Percentiles rank a stretch among this genome's conserved stretches.
Conservation (phyloP, 1,284 basidiomycete species). For the Melampsora occidentalis region DNA sequence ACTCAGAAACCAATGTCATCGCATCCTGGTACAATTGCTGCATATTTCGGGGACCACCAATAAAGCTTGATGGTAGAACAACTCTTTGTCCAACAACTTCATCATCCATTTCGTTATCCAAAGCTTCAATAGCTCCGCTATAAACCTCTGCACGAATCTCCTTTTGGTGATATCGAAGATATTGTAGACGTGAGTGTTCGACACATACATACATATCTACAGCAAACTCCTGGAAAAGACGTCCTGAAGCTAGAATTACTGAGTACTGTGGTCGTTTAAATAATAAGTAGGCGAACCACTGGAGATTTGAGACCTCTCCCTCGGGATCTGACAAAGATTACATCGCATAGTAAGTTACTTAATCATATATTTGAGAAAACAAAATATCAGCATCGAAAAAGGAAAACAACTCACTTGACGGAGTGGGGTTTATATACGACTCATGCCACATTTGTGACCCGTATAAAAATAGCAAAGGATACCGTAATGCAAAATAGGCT, state of each 20-base stretch:
- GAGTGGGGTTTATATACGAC: background rate
- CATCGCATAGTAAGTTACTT: too few species aligned
- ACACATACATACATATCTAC: conserved; percentile 23
- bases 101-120: conserved; percentile 5
- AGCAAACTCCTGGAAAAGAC: conserved; percentile 8
- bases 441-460: too few species aligned
- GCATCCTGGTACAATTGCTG: conserved; percentile 55
- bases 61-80: too few species aligned
- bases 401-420: background rate
- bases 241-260: background rate
- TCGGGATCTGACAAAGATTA: too few species aligned
- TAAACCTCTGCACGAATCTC: too few species aligned
- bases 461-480: too few species aligned
- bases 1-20: conserved; percentile 52
- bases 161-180: background rate
- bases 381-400: too few species aligned
- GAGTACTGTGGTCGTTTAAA: background rate
- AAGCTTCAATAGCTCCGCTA: background rate
- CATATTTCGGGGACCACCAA: conserved; percentile 53
- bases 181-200: background rate
- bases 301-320: background rate
- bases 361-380: too few species aligned
- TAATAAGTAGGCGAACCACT: conserved; percentile 13
- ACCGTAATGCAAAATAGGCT: too few species aligned
- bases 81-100: conserved; percentile 46